Percentiles rank a stretch among this genome's conserved stretches.
Evolutionary conservation across 192 early-diverging fungal genomes (phyloP).

Genomic region (Linnemannia zychae): DNA sequence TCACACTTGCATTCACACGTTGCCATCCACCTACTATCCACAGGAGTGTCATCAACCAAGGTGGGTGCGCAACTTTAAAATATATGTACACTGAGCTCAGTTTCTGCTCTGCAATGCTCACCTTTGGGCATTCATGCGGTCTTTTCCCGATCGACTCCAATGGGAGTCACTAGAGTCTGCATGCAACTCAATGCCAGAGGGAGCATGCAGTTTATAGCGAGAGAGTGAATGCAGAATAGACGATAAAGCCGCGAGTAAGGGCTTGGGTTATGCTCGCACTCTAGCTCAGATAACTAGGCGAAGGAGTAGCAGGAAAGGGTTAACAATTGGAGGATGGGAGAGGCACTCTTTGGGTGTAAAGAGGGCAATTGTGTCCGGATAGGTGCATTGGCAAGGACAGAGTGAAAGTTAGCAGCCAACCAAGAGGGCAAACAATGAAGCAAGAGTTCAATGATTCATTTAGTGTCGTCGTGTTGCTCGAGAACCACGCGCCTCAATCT

Average conservation of each 20-base stretch:
- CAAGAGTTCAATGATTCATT: background rate
- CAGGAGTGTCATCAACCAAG: conserved; percentile 2
- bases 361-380: background rate
- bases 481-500: background rate
- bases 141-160: background rate
- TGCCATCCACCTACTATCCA: background rate
- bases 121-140: background rate
- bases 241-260: background rate
- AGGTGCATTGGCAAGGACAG: background rate
- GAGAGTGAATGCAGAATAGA: background rate
- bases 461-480: background rate
- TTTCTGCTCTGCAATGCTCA: conserved; percentile 4
- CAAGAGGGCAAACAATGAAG: background rate
- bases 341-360: background rate
- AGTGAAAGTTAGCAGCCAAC: background rate
- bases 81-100: background rate
- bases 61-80: background rate
- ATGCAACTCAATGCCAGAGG: background rate
- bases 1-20: background rate
- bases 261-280: background rate
- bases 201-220: background rate
- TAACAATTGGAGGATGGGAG: background rate
- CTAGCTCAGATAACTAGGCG: background rate
- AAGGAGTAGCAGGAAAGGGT: background rate
- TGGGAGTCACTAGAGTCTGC: background rate